Conservation (phyloP, 2,329 filamentous ascomycete species). For the Hypoxylon sp. region DNA sequence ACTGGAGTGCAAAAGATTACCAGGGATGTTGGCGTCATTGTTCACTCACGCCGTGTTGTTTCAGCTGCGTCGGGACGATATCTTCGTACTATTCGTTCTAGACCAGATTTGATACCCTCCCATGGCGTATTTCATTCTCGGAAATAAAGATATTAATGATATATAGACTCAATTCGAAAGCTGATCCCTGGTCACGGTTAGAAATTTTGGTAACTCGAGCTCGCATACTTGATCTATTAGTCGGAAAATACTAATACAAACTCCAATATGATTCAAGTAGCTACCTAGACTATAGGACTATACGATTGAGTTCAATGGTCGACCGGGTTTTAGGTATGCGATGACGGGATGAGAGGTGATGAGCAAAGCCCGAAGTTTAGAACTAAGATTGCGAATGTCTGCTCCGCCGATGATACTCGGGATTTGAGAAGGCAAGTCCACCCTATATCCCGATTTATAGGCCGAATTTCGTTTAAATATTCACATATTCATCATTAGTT, state of each 20-base stretch:
- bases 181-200: slow-evolving; percentile 26
- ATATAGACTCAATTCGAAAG: slow-evolving; percentile 45
- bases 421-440: background rate
- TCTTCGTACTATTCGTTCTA: slow-evolving; percentile 30
- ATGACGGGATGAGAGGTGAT: slow-evolving; percentile 4
- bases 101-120: slow-evolving; percentile 44
- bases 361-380: slow-evolving; percentile 11
- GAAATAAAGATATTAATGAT: slow-evolving; percentile 38
- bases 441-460: slow-evolving; percentile 2
- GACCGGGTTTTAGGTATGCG: background rate
- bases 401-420: background rate
- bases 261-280: slow-evolving; percentile 25
- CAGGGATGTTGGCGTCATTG: slow-evolving; percentile 30
- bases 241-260: slow-evolving; percentile 15
- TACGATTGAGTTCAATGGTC: slow-evolving; percentile 8
- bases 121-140: slow-evolving; percentile 40
- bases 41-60: slow-evolving; percentile 25
- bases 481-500: background rate
- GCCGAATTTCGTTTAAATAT: background rate
- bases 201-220: slow-evolving; percentile 10
- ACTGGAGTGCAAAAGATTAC: slow-evolving; percentile 24
- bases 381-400: slow-evolving; percentile 10
- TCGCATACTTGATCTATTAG: slow-evolving; percentile 7
- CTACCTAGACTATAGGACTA: background rate
- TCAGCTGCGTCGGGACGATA: slow-evolving; percentile 31